Percentiles rank a stretch among this genome's conserved stretches.
Evolutionary conservation across 148 eudicot species (phyloP).

Genomic region (Nyssa sinensis): DNA sequence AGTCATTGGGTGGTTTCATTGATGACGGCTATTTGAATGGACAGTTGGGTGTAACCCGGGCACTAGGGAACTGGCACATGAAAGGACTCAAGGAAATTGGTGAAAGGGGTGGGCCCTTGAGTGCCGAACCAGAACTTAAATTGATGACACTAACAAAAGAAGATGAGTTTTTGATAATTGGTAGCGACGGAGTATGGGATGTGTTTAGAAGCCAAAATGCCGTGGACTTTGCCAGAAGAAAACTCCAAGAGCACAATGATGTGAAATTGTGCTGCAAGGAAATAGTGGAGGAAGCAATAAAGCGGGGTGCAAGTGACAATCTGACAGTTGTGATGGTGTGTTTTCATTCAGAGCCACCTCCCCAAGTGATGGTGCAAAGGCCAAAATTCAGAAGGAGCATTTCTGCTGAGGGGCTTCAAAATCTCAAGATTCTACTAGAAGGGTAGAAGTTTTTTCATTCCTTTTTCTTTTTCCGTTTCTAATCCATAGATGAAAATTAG

Average conservation of each 20-base stretch:
- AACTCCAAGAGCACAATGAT: constrained; percentile 71
- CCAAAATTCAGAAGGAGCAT: constrained; percentile 63
- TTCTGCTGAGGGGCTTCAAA: constrained; percentile 80
- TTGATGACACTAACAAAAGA: constrained; percentile 63
- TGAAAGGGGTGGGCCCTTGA: constrained; percentile 58
- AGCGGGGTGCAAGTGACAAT: constrained; percentile 61
- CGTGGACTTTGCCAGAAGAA: constrained; percentile 73
- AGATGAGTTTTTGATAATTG: constrained; percentile 82
- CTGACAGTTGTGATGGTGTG: constrained; percentile 81
- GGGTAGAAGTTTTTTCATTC: constrained; percentile 23
- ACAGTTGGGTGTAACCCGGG: constrained; percentile 77
- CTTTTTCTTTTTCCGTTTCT: too few relatives aligned
- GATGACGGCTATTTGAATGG: constrained; percentile 87
- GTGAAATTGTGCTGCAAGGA: constrained; percentile 69
- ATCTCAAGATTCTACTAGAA: constrained; percentile 49
- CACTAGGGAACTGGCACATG: constrained; percentile 91
- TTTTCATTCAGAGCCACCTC: constrained; percentile 78
- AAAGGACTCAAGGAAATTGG: constrained; percentile 64
- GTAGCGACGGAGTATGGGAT: constrained; percentile 90
- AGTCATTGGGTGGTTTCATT: constrained; percentile 76
- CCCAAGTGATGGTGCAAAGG: constrained; percentile 43
- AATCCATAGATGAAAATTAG: not conserved
- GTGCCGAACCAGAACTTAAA: constrained; percentile 84
- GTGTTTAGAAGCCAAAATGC: constrained; percentile 87
- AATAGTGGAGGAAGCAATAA: constrained; percentile 72